These are phyloP conservation scores for Syzygium aqueum DNA, from an alignment of 345 rosid species.

Conservation along the genomic window DNA sequence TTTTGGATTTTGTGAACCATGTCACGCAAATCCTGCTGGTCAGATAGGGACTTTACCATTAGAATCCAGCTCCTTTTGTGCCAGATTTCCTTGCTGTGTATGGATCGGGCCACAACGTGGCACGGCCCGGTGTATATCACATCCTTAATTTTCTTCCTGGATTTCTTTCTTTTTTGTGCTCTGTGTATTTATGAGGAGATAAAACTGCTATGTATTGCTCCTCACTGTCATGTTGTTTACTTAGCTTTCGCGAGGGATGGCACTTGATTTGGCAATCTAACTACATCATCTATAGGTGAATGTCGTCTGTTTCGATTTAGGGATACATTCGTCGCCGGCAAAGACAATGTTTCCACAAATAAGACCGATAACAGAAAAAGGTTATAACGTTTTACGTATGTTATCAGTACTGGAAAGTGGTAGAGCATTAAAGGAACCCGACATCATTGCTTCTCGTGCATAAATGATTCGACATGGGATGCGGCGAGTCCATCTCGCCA, in stretches of 20 bases:
- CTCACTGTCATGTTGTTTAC: neutral
- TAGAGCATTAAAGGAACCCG: too few species aligned
- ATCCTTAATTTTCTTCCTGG: neutral
- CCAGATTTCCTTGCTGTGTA: neutral
- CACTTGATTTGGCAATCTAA: neutral
- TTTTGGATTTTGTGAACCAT: neutral
- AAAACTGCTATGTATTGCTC: neutral
- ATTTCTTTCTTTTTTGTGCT: neutral
- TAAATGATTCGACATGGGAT: too few species aligned
- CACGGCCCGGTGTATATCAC: neutral
- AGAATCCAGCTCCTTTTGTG: neutral
- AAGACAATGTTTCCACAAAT: too few species aligned
- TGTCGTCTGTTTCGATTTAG: neutral
- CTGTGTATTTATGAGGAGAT: neutral
- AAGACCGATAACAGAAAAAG: too few species aligned
- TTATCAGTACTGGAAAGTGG: too few species aligned
- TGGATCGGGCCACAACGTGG: neutral
- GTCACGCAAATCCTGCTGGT: neutral
- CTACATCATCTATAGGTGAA: neutral
- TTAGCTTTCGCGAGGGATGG: neutral
- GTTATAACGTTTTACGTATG: accelerated
- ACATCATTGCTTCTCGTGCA: too few species aligned
- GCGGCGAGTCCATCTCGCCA: too few species aligned
- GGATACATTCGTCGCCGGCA: neutral
- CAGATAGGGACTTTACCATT: neutral